Evolutionary conservation across 495 filamentous ascomycete species (phyloP).

Genomic region (Terfezia boudieri): DNA sequence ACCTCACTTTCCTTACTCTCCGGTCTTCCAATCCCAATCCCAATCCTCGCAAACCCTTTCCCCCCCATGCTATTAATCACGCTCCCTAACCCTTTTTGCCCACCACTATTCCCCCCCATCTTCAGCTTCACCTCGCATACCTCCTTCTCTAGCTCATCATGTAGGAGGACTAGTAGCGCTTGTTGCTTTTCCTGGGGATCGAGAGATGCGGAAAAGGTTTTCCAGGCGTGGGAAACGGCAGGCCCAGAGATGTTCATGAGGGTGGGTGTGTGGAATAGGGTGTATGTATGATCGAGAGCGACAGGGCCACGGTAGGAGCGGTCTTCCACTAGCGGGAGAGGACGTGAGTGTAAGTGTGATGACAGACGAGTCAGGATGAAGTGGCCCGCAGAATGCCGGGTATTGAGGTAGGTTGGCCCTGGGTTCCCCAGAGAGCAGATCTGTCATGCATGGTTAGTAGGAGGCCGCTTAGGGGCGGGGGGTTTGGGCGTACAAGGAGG

Average conservation of each 20-base stretch:
- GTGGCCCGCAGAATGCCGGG: slow-evolving; percentile 68
- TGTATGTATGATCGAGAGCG: slow-evolving; percentile 27
- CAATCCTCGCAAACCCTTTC: slow-evolving; percentile 20
- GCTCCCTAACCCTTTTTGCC: slow-evolving; percentile 65
- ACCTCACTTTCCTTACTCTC: slow-evolving; percentile 31
- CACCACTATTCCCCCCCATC: slow-evolving; percentile 32
- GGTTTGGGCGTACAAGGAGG: too few species aligned
- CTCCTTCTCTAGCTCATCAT: slow-evolving; percentile 59
- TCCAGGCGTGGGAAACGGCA: slow-evolving; percentile 29
- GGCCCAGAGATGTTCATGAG: slow-evolving; percentile 56
- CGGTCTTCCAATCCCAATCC: slow-evolving; percentile 50
- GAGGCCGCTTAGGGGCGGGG: too few species aligned
- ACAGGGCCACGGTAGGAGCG: slow-evolving; percentile 15
- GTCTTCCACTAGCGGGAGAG: background rate
- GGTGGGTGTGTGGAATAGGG: slow-evolving; percentile 42
- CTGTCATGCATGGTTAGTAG: slow-evolving; percentile 16
- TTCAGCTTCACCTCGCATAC: slow-evolving; percentile 42
- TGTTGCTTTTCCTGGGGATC: slow-evolving; percentile 17
- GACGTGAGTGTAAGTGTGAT: background rate
- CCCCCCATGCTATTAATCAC: slow-evolving; percentile 27
- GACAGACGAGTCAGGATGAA: slow-evolving; percentile 22
- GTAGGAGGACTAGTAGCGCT: slow-evolving; percentile 44
- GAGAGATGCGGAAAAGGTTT: slow-evolving; percentile 21
- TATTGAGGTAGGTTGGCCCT: slow-evolving; percentile 32
- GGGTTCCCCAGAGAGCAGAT: slow-evolving; percentile 58